Evolutionary conservation across 2,329 filamentous ascomycete genomes (phyloP), one percentile per base, ranked within the genome.

Genomic region (Calonectria pauciramosa): DNA sequence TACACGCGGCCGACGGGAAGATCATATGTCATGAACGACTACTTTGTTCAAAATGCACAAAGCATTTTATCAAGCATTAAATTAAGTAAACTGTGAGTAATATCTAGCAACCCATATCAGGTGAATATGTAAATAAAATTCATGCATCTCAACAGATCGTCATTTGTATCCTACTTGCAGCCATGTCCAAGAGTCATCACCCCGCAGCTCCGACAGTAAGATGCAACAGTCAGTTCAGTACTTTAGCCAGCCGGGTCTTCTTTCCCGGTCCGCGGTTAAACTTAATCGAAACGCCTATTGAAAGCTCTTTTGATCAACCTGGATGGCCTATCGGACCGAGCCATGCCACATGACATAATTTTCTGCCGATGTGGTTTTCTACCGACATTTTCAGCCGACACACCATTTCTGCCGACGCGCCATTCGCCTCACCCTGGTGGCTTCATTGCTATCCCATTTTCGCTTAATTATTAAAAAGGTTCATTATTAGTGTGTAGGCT

Each of bases 221-320:
- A 38, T 60, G 34, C 34, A 63, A 41, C 36, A 28, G 56, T 30
- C 26, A 6, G 20, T 26, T 18, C 14, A 18, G 23, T n/a, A 60
- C 34, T 63, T 63, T 41, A 28, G 18, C 36, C 56, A 38, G 14
- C 36, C 56, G 56, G 56, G 41, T 63, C 56, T 63, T 11, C 36
- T 63, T 63, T 63, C 56, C 56, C 56, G 56, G 18, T 4, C 32
- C 20, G 23, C 56, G 56, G 56, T 63, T 63, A 63, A 63, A 41
- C n/a, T 41, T 63, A 38, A 18, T 38, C 56, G 56, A 41, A n/a
- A 32, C 20, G n/a, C 30, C 34, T 63, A 18, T 6, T 28, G 14
- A 28, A 16, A 28, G 3, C 0, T 47, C 20, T 47, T 0, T n/a
- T 20, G 28, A 14, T n/a, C 28, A 56, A 34, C 2, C 16, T 23